Base-by-base conservation (phyloP, 345 rosid genomes). In the Dimocarpus longan region DNA sequence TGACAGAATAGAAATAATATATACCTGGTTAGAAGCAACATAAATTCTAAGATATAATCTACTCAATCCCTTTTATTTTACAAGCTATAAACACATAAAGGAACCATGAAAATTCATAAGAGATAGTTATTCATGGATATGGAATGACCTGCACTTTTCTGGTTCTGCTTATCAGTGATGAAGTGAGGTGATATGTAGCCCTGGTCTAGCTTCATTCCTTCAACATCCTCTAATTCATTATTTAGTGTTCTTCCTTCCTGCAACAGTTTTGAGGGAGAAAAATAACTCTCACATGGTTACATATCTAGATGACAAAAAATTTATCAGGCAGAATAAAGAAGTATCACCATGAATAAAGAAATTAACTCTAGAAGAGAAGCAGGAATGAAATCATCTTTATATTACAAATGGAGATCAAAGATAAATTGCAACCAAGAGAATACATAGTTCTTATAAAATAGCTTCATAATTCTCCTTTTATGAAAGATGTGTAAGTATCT, bases 171-270 rank as follows among this genome's bases (percentile, higher is more conserved):
- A 50, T 88, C 82, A 5, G 89, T 86, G 63, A 83, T 77, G 66
- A 88, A 88, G 64, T 85, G 85, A 18, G 91, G 87, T 24, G 91
- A 88, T 66, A 85, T 83, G 62, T 86, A 88, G 37, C 91, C 91
- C 59, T 87, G 78, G 69, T 83, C 89, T 66, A 88, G 80, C 79
- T 85, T 88, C 87, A 88, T 82, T 28, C 91, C 91, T 75, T 86
- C 89, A 13, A 86, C 89, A 68, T 86, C 88, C 76, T 86, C 89
- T 70, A 88, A 73, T 60, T 88, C 89, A 75, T 85, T 88, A 64
- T 57, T 40, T 26, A 86, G 62, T 57, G 89, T 88, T 73, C 84
- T 88, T 57, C 91, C 89, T 67, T 88, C 89, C 91, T 88, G 79
- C 10, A 74, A 77, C 6, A 71, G 7, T 28, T 46, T 59, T 18